These are phyloP conservation scores for Bolboschoenoplectus hybrid DNA, from an alignment of 202 grass and related monocot genomes.

Conservation along the genomic window DNA sequence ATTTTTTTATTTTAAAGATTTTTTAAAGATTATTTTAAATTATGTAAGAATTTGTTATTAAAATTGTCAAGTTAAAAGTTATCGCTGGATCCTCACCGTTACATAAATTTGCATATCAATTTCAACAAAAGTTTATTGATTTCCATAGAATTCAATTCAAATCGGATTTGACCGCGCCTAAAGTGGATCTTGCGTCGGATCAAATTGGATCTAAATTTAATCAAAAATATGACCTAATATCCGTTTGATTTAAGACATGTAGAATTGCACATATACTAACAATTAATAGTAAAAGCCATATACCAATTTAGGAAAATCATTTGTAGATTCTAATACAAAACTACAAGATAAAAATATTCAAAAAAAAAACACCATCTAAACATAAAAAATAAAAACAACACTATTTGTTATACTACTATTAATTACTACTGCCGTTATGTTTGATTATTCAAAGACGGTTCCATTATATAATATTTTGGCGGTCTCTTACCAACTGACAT, in stretches of 20 bases:
- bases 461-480: not conserved
- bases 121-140: not conserved
- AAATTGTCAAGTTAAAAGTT: too few relatives aligned
- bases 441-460: not conserved
- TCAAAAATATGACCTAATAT: too few relatives aligned
- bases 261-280: too few relatives aligned
- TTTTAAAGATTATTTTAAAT: too few relatives aligned
- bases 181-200: too few relatives aligned
- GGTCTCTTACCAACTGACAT: conserved; percentile 23
- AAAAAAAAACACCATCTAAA: not conserved
- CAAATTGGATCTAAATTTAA: too few relatives aligned
- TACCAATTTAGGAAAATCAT: not conserved
- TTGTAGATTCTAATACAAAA: not conserved
- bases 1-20: too few relatives aligned
- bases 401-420: not conserved
- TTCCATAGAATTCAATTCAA: not conserved
- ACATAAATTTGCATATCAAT: not conserved
- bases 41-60: too few relatives aligned
- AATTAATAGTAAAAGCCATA: not conserved
- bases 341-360: not conserved
- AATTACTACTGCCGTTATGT: not conserved
- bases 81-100: too few relatives aligned
- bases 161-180: too few relatives aligned
- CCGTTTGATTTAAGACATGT: too few relatives aligned
- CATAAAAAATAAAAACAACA: not conserved